Evolutionary conservation across 495 filamentous ascomycete genomes (phyloP).

Genomic region (Opeltia flavorubescens): DNA sequence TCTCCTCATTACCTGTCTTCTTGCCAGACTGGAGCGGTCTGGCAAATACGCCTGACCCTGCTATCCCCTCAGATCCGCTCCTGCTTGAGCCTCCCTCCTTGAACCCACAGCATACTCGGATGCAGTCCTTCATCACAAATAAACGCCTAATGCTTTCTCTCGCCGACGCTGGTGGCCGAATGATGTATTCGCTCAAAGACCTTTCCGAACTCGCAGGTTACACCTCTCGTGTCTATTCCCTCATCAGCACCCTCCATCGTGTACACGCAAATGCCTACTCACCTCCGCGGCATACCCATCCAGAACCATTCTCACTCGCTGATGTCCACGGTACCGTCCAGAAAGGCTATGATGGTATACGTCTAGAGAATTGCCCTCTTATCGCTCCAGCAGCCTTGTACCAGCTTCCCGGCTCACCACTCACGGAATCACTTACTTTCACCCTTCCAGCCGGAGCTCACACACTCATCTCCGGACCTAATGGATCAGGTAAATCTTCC

Average conservation of each 20-base stretch:
- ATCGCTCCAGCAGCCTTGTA: slow-evolving; percentile 69
- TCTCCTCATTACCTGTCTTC: slow-evolving; percentile 87
- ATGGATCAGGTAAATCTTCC: slow-evolving; percentile 86
- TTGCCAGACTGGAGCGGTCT: slow-evolving; percentile 87
- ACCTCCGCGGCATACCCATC: slow-evolving; percentile 44
- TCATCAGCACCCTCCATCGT: slow-evolving; percentile 87
- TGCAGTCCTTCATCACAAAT: slow-evolving; percentile 99
- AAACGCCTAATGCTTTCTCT: slow-evolving; percentile 96
- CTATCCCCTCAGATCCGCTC: slow-evolving; percentile 12
- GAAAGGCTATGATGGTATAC: slow-evolving; percentile 85
- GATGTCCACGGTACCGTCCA: slow-evolving; percentile 89
- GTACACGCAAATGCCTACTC: slow-evolving; percentile 85
- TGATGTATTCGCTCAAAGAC: slow-evolving; percentile 99
- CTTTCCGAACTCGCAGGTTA: slow-evolving; percentile 92
- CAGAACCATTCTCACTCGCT: slow-evolving; percentile 74
- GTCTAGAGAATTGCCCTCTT: slow-evolving; percentile 85
- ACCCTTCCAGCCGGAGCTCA: slow-evolving; percentile 84
- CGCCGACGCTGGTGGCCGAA: slow-evolving; percentile 87
- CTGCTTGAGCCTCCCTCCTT: slow-evolving; percentile 15
- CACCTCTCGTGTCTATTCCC: slow-evolving; percentile 87
- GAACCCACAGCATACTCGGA: slow-evolving; percentile 63
- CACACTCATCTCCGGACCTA: slow-evolving; percentile 85
- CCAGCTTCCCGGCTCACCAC: slow-evolving; percentile 75
- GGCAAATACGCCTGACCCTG: slow-evolving; percentile 37
- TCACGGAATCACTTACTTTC: slow-evolving; percentile 51